Evolutionary conservation across 2,329 filamentous ascomycete genomes (phyloP).

Genomic region (Verruconis gallopava): DNA sequence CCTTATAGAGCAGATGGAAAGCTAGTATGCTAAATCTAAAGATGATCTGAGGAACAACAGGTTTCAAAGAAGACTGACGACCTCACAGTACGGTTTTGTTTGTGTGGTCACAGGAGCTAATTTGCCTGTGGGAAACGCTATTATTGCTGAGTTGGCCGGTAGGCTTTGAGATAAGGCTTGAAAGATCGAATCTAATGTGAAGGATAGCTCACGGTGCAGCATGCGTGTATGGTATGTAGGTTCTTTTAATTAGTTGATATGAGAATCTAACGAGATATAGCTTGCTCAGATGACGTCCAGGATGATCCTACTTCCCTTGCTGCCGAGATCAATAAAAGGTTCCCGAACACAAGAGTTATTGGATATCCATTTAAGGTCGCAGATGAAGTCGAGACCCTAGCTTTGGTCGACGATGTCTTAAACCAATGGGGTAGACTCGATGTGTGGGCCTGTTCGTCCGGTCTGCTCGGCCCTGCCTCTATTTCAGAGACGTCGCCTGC

Average conservation of each 20-base stretch:
- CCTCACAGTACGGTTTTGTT: constrained; percentile 45
- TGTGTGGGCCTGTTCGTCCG: constrained; percentile 47
- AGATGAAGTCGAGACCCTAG: constrained; percentile 47
- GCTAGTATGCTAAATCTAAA: constrained; percentile 27
- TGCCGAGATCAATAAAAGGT: constrained; percentile 28
- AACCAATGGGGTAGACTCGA: constrained; percentile 48
- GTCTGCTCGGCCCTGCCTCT: constrained; percentile 43
- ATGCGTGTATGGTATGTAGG: constrained; percentile 41
- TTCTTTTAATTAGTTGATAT: not conserved
- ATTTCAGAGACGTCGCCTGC: constrained; percentile 43
- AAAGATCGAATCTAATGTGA: constrained; percentile 2
- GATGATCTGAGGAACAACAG: too few relatives aligned
- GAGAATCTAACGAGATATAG: constrained; percentile 17
- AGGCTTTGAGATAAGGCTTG: constrained; percentile 11
- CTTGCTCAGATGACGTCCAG: constrained; percentile 35
- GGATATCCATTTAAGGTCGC: constrained; percentile 46
- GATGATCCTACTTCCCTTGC: constrained; percentile 23
- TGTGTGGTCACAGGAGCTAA: constrained; percentile 51
- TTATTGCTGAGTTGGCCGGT: constrained; percentile 47
- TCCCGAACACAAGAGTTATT: constrained; percentile 47
- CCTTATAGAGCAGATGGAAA: constrained; percentile 46
- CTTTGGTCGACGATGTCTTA: constrained; percentile 49
- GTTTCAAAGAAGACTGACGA: not conserved
- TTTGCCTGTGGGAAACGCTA: constrained; percentile 47
- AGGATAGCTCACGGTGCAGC: constrained; percentile 47